Conservation (phyloP, 306 rosid genomes). For the Fragaria vesca region DNA sequence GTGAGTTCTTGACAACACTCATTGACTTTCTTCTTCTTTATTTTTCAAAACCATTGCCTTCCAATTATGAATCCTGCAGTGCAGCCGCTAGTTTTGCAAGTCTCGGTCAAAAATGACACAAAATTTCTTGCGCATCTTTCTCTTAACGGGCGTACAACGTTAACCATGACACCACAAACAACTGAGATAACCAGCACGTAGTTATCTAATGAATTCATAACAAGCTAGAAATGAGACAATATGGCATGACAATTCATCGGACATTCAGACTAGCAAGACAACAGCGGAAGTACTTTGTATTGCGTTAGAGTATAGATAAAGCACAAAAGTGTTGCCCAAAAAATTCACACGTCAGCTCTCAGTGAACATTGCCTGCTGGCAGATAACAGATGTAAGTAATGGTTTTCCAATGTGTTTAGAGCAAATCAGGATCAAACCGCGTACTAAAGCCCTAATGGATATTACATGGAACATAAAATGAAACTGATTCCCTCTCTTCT, state of each 20-base stretch:
- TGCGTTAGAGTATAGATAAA: neutral
- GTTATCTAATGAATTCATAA: neutral
- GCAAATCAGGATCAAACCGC: neutral
- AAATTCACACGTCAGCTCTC: neutral
- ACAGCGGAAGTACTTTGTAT: neutral
- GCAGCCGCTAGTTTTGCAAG: neutral
- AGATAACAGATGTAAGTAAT: neutral
- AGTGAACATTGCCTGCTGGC: neutral
- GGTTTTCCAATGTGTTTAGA: neutral
- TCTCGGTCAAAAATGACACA: neutral
- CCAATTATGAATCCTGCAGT: neutral
- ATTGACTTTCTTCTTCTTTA: neutral
- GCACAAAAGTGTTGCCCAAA: neutral
- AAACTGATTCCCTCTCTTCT: neutral
- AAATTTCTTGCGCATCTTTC: neutral
- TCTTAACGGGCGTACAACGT: neutral
- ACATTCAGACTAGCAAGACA: neutral
- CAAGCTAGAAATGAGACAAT: neutral
- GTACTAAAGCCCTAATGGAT: neutral
- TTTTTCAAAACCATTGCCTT: neutral
- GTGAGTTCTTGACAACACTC: neutral
- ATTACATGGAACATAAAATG: neutral
- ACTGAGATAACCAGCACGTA: neutral
- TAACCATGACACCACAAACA: neutral
- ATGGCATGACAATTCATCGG: neutral